Base-by-base conservation (phyloP, 164 flowering plant species). In the Macadamia tetraphylla region DNA sequence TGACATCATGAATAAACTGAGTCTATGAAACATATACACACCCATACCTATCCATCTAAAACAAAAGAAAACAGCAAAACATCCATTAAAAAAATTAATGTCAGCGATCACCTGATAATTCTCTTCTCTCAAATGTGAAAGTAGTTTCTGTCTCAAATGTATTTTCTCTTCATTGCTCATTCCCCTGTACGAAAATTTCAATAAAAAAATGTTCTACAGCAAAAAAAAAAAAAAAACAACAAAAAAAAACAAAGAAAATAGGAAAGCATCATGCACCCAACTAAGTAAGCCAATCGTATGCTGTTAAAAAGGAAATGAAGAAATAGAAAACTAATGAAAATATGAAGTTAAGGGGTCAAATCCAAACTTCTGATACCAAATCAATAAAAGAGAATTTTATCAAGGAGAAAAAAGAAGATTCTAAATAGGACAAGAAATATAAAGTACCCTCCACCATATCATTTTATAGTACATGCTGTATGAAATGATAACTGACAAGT, bases 161-260 rank as follows among this genome's bases (percentile, higher is more conserved):
- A 75, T 30, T 75, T 90, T 94, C 87, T 92, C 99, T 74, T 90
- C 99, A 32, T 75, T 87, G 85, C 86, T 87, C 56, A 90, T 88
- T 72, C 93, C 95, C 72, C 97, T 94, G 86, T 70, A 77, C 64
- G 53, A 71, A 65, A 65, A 29, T 63, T 69, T 32, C 8, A 42
- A 8, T 2, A 7, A 18, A n/a, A 11, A 15, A 46, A 23, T 23
- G 23, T 23, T 11, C 31, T 32, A 32, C 6, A 15, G 12, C 10
- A 52, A 14, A 12, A 53, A 17, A 31, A 14, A 9, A 46, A 31
- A 55, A 60, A 29, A 35, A 9, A 18, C 23, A 23, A 32, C 2
- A 15, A 10, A 52, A 14, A 12, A 53, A 17, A 31, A 14, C 3
- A 46, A 31, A 55, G 18, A 8, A 15, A 29, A 49, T 23, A 29